These are phyloP conservation scores for Phascolomyces articulosus DNA, from an alignment of 371 early-diverging fungal genomes.

Conservation along the genomic window DNA sequence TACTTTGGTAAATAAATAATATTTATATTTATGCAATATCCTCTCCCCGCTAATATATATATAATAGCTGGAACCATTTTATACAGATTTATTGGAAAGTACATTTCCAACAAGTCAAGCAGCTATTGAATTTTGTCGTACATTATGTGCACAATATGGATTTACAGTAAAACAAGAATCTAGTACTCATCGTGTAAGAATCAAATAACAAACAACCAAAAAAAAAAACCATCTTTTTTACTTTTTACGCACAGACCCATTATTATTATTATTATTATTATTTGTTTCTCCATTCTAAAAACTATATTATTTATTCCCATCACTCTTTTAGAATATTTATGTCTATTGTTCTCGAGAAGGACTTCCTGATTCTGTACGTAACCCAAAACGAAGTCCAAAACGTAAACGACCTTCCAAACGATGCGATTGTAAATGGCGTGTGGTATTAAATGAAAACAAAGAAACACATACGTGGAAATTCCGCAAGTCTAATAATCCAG, in stretches of 20 bases:
- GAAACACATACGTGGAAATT: conserved; percentile 55
- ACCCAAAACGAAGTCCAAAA: conserved; percentile 58
- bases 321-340: conserved; percentile 55
- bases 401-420: conserved; percentile 62
- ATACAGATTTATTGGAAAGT: conserved; percentile 38
- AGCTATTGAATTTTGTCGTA: conserved; percentile 61
- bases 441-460: conserved; percentile 58
- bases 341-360: conserved; percentile 70
- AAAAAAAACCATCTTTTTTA: too few species aligned
- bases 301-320: not conserved
- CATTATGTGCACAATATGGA: conserved; percentile 59
- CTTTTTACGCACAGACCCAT: conserved; percentile 6
- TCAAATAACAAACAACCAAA: not conserved
- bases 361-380: conserved; percentile 61
- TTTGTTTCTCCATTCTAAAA: not conserved
- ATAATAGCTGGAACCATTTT: conserved; percentile 49
- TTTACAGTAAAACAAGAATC: conserved; percentile 73
- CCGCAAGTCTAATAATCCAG: conserved; percentile 63
- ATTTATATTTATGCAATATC: not conserved
- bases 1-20: conserved; percentile 9
- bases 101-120: conserved; percentile 43
- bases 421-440: conserved; percentile 70
- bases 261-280: not conserved
- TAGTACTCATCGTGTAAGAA: conserved; percentile 63
- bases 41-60: not conserved